Conservation (phyloP, 2,329 filamentous ascomycete genomes). For the Ophiostoma pallidulum region DNA sequence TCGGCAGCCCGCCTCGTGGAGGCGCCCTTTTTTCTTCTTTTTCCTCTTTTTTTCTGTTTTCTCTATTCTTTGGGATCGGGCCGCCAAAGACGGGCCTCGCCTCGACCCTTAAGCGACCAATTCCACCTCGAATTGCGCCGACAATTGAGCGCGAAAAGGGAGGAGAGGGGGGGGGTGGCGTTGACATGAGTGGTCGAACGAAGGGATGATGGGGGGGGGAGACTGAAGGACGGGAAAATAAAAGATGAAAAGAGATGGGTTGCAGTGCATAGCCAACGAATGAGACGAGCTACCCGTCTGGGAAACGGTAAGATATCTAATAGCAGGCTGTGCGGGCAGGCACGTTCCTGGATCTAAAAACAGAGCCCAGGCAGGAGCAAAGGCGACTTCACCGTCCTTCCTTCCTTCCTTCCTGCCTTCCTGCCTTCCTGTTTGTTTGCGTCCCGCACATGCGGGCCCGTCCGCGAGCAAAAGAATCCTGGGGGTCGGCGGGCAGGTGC, state of each 20-base stretch:
- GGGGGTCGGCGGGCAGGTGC: constrained; percentile 3
- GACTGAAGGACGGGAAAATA: not conserved
- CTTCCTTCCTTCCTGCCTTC: not conserved
- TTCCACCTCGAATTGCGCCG: no score
- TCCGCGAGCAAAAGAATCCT: constrained; percentile 10
- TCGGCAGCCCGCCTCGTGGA: no score
- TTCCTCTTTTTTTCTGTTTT: no score
- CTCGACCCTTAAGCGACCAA: constrained; percentile 1
- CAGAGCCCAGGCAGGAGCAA: constrained; percentile 1
- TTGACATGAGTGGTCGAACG: not conserved
- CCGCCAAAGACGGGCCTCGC: no score
- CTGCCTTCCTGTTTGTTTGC: no score
- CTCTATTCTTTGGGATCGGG: no score
- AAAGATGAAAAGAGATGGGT: not conserved
- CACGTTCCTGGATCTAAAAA: constrained; percentile 4
- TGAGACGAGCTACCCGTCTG: no score
- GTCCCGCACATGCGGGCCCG: constrained; percentile 5
- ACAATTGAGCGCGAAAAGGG: not conserved
- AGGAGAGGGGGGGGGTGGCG: not conserved
- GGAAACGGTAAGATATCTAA: no score
- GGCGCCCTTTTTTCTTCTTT: no score
- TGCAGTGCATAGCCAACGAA: no score
- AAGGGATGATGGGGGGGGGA: not conserved
- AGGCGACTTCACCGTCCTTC: no score
- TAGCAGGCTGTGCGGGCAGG: not conserved